Evolutionary conservation across 768 basidiomycete genomes (phyloP), one percentile per base, ranked within the genome.

Genomic region (Polyporus arcularius): DNA sequence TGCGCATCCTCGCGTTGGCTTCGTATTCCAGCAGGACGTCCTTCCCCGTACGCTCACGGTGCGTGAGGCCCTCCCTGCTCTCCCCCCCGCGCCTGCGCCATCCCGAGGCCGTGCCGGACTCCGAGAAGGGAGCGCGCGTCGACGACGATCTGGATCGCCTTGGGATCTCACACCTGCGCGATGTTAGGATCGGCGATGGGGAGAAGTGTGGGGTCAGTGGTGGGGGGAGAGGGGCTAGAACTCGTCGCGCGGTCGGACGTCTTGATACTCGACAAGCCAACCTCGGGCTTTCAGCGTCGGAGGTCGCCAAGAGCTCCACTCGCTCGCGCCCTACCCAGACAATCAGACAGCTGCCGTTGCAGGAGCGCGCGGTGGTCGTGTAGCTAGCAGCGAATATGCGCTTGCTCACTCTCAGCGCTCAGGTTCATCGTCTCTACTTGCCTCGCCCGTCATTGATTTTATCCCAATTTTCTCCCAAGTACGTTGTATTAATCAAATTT

Each of bases 81-180:
- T 96, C 97, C 65, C 93, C 92, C 12, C 93, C 95, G 7, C 83
- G 88, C 26, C 80, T 97, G 8, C 88, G 93, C 4, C 77, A 97
- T 0, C 92, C 94, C 0, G 92, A 93, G 70, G 83, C 78, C 45
- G 75, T 92, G 32, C 76, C 84, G 2, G 78, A 82, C 28, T 70
- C 75, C n/a, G 84, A 85, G 63, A 92, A 92, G 72, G 75, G 74
- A 8, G 78, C 82, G 40, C 79, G 90, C 11, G 94, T 95, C 1
- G 80, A 85, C 16, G 74, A 81, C 16, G 78, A 96, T 28, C 80
- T 98, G 68, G 79, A 83, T 12, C 92, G 89, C 69, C 83, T 98
- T 3, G 93, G 94, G 1, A 83, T 98, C 28, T 75, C 80, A 8
- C 78, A 82, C 40, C 78, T 96, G 14, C 85, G 84, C 15, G 76